A percentile compares a stretch with the other conserved stretches of the same genome.
Conservation (phyloP, 495 filamentous ascomycete genomes). For the Aspergillus wentii region DNA sequence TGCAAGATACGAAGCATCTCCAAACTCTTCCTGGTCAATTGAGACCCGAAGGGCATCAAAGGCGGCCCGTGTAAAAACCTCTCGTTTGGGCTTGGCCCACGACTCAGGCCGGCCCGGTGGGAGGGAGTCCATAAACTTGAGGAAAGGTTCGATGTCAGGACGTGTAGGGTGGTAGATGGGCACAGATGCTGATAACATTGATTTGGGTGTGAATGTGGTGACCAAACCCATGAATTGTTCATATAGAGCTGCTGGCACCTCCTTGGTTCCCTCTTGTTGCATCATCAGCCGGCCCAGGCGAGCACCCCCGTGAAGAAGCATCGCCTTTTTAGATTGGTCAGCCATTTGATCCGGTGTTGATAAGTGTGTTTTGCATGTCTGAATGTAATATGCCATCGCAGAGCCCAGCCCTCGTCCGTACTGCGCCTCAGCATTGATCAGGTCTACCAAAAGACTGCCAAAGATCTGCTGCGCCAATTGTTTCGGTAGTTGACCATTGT, state of each 20-base stretch:
- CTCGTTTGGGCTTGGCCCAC: slow-evolving; percentile 16
- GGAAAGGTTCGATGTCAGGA: slow-evolving; percentile 26
- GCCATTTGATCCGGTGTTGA: slow-evolving; percentile 6
- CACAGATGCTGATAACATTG: slow-evolving; percentile 18
- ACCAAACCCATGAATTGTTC: slow-evolving; percentile 25
- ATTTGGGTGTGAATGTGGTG: slow-evolving; percentile 17
- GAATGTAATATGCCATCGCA: slow-evolving; percentile 26
- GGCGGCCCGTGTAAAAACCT: slow-evolving; percentile 21
- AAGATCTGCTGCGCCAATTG: slow-evolving; percentile 15
- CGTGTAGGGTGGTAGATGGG: slow-evolving; percentile 31
- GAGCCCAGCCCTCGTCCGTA: slow-evolving; percentile 28
- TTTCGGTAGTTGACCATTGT: slow-evolving; percentile 19
- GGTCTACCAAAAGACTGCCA: slow-evolving; percentile 20
- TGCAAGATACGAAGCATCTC: slow-evolving; percentile 25
- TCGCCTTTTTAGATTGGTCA: slow-evolving; percentile 7
- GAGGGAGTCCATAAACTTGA: slow-evolving; percentile 18
- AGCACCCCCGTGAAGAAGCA: slow-evolving; percentile 20
- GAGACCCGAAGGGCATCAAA: slow-evolving; percentile 33
- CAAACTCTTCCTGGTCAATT: slow-evolving; percentile 23
- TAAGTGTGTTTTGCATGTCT: slow-evolving; percentile 18
- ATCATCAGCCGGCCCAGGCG: slow-evolving; percentile 20
- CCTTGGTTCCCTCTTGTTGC: slow-evolving; percentile 9
- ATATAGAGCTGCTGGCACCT: slow-evolving; percentile 20
- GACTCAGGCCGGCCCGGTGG: slow-evolving; percentile 10
- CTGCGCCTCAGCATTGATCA: slow-evolving; percentile 29